Evolutionary conservation across 108 stramenopile species (phyloP).

Genomic region (Nannochloropsis oceanica): DNA sequence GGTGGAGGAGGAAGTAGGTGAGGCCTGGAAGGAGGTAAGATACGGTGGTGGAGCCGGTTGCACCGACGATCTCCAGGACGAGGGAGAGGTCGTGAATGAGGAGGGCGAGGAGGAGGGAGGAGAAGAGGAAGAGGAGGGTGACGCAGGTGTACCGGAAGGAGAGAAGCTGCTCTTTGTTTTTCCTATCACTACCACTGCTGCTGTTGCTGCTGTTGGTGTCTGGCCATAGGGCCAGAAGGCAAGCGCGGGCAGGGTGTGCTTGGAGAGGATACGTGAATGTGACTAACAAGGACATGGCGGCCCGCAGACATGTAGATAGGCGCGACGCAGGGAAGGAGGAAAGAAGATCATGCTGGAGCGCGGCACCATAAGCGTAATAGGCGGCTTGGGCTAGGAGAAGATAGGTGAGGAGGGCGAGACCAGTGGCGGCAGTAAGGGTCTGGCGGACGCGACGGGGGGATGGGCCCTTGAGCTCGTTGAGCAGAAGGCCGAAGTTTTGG

Average conservation of each 20-base stretch:
- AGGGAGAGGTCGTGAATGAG: not conserved
- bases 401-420: slow-evolving; percentile 39
- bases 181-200: not conserved
- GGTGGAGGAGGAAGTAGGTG: slow-evolving; percentile 41
- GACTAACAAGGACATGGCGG: slow-evolving; percentile 49
- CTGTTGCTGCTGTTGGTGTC: not conserved
- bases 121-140: not conserved
- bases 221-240: slow-evolving; percentile 16
- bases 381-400: slow-evolving; percentile 44
- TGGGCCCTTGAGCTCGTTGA: slow-evolving; percentile 45
- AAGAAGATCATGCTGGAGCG: slow-evolving; percentile 47
- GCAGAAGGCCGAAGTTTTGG: slow-evolving; percentile 54
- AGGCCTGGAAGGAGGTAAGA: slow-evolving; percentile 52
- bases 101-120: not conserved
- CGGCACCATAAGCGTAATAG: slow-evolving; percentile 48
- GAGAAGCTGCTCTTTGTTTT: not conserved
- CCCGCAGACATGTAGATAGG: slow-evolving; percentile 42
- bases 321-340: slow-evolving; percentile 46
- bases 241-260: slow-evolving; percentile 40
- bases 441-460: slow-evolving; percentile 37
- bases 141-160: not conserved
- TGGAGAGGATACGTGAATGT: slow-evolving; percentile 50
- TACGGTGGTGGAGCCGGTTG: slow-evolving; percentile 52
- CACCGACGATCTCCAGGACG: slow-evolving; percentile 41
- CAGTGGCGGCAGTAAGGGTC: slow-evolving; percentile 41